Conservation (phyloP, 768 basidiomycete genomes). For the Mycena kentingensis region DNA sequence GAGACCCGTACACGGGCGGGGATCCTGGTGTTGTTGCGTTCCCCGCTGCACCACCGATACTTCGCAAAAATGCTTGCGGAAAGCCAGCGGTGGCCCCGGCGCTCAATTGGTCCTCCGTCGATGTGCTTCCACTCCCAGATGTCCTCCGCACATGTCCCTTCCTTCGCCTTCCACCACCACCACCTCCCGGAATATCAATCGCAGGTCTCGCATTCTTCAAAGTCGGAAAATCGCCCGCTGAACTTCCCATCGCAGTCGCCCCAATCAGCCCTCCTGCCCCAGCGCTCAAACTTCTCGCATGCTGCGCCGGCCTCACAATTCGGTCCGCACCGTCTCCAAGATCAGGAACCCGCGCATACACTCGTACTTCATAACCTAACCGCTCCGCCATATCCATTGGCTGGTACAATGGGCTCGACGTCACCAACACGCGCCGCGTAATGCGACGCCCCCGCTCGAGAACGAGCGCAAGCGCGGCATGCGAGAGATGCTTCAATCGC, state of each 20-base stretch:
- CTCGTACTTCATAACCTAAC: slow-evolving; percentile 73
- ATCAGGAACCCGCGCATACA: slow-evolving; percentile 73
- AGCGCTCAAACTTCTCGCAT: slow-evolving; percentile 29
- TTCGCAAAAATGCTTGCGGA: slow-evolving; percentile 29
- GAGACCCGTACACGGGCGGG: slow-evolving; percentile 15
- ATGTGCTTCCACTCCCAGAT: slow-evolving; percentile 36
- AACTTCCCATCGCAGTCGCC: background rate
- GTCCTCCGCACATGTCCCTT: slow-evolving; percentile 32
- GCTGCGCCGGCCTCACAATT: slow-evolving; percentile 23
- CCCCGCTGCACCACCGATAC: slow-evolving; percentile 12
- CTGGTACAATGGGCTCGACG: slow-evolving; percentile 84
- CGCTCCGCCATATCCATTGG: slow-evolving; percentile 71
- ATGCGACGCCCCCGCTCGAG: slow-evolving; percentile 81
- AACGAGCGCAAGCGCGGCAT: slow-evolving; percentile 74
- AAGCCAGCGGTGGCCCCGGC: slow-evolving; percentile 30
- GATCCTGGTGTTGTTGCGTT: slow-evolving; percentile 13
- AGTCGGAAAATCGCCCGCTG: slow-evolving; percentile 9
- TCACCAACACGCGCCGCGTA: slow-evolving; percentile 72
- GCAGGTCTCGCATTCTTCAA: slow-evolving; percentile 8
- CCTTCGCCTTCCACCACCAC: background rate
- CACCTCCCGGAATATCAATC: background rate
- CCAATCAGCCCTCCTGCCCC: slow-evolving; percentile 22
- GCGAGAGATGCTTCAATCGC: slow-evolving; percentile 60
- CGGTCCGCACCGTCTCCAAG: slow-evolving; percentile 64
- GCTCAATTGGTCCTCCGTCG: slow-evolving; percentile 31